Conservation (phyloP, 305 asterid species). For the Fraxinus nigra region DNA sequence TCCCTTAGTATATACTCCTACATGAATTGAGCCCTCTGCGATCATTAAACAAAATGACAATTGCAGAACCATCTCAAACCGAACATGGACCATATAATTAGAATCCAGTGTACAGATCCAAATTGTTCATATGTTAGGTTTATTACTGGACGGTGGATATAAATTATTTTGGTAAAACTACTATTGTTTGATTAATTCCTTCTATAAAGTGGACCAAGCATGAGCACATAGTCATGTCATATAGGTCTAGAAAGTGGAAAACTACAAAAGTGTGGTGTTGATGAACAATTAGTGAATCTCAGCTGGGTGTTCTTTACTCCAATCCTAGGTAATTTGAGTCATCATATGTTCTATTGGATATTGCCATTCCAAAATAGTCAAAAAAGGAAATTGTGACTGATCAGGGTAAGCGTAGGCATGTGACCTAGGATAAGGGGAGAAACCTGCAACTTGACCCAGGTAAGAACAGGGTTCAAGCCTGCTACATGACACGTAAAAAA, state of each 20-base stretch:
- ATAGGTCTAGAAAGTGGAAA: neutral
- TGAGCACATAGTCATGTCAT: neutral
- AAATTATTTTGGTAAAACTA: neutral
- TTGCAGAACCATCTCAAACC: neutral
- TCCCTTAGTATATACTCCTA: neutral
- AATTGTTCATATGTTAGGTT: neutral
- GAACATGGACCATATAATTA: neutral
- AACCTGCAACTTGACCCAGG: neutral
- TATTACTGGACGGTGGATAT: neutral
- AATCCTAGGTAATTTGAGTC: neutral
- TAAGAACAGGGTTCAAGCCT: neutral
- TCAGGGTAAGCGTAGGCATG: constrained; percentile 1
- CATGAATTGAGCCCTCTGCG: neutral
- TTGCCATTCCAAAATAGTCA: neutral
- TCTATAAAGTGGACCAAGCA: neutral
- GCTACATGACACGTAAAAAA: neutral
- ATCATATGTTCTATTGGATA: neutral
- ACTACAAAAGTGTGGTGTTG: neutral
- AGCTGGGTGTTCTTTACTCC: neutral
- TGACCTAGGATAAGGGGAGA: neutral
- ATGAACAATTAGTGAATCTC: neutral
- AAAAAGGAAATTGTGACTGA: neutral
- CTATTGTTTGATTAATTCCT: neutral
- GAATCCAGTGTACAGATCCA: neutral
- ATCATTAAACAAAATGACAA: neutral